These are phyloP conservation scores for Gilbertella persicaria DNA, from an alignment of 371 early-diverging fungal species.

Conservation along the genomic window DNA sequence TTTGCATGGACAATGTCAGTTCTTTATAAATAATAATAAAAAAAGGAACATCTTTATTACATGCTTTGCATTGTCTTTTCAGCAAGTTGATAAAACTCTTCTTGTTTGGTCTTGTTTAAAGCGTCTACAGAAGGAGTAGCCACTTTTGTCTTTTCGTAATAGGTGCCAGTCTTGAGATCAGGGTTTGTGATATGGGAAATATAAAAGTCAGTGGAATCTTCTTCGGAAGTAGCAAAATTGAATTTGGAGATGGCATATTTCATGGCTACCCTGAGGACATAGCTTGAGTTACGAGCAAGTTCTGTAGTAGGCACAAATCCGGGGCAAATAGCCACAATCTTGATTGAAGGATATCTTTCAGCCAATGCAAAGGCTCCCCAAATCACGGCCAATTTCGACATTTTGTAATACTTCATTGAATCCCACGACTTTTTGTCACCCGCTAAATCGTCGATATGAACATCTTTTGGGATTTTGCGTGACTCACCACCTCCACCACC, in stretches of 20 bases:
- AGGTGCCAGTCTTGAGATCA: conserved; percentile 15
- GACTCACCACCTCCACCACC: conserved; percentile 17
- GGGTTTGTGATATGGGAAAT: conserved; percentile 30
- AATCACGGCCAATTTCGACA: conserved; percentile 34
- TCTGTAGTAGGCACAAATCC: conserved; percentile 48
- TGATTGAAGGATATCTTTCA: conserved; percentile 8
- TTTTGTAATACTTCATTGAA: conserved; percentile 36
- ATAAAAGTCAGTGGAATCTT: conserved; percentile 32
- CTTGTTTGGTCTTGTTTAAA: conserved; percentile 23
- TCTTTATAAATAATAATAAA: too few species aligned
- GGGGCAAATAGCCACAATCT: conserved; percentile 34
- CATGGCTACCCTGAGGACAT: conserved; percentile 21
- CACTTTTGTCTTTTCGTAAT: conserved; percentile 23
- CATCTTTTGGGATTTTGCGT: conserved; percentile 13
- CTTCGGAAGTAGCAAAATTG: conserved; percentile 31
- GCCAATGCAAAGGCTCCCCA: conserved; percentile 24
- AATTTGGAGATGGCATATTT: conserved; percentile 22
- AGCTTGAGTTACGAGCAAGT: conserved; percentile 29
- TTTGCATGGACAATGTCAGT: too few species aligned
- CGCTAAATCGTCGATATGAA: conserved; percentile 28
- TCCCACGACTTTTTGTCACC: conserved; percentile 27
- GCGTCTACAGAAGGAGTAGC: conserved; percentile 30
- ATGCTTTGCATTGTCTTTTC: conserved; percentile 29
- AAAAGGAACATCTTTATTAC: too few species aligned
- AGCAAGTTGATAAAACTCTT: conserved; percentile 31